Conservation (phyloP, 202 grass and related monocot species). For the Musa balbisiana region DNA sequence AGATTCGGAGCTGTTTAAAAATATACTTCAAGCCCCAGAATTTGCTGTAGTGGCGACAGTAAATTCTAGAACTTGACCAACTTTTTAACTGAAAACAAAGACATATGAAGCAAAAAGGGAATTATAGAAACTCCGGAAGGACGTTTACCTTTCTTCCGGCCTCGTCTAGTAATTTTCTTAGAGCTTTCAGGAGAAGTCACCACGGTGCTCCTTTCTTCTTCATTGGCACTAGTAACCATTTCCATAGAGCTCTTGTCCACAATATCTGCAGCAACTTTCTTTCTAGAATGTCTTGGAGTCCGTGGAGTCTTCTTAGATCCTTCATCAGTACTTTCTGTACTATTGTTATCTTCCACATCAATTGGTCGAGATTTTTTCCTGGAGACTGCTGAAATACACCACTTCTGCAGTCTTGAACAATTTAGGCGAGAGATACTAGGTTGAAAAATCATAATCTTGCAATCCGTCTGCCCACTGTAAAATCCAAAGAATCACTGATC, state of each 20-base stretch:
- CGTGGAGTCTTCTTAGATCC: background rate
- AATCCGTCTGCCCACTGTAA: background rate
- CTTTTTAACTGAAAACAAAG: background rate
- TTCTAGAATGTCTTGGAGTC: constrained; percentile 1
- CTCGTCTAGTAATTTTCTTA: constrained; percentile 16
- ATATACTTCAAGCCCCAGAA: background rate
- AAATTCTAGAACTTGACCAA: background rate
- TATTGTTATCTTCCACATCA: background rate
- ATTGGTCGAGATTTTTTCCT: background rate
- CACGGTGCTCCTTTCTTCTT: background rate
- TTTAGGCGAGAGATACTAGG: background rate
- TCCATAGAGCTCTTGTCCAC: background rate
- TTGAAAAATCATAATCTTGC: background rate
- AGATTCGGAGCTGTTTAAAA: background rate
- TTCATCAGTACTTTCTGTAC: background rate
- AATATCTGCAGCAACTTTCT: background rate
- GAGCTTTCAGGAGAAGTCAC: background rate
- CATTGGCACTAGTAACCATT: background rate
- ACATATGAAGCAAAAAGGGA: background rate
- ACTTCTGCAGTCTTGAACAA: background rate
- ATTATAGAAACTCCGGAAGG: background rate
- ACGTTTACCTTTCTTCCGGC: constrained; percentile 50
- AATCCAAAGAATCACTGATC: background rate
- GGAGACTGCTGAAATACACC: constrained; percentile 11
- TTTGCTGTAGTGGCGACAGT: background rate